Percentiles rank a stretch among this genome's conserved stretches.
These are phyloP conservation scores for Dactylella cylindrospora DNA, from an alignment of 2,329 filamentous ascomycete genomes.

Conservation along the genomic window DNA sequence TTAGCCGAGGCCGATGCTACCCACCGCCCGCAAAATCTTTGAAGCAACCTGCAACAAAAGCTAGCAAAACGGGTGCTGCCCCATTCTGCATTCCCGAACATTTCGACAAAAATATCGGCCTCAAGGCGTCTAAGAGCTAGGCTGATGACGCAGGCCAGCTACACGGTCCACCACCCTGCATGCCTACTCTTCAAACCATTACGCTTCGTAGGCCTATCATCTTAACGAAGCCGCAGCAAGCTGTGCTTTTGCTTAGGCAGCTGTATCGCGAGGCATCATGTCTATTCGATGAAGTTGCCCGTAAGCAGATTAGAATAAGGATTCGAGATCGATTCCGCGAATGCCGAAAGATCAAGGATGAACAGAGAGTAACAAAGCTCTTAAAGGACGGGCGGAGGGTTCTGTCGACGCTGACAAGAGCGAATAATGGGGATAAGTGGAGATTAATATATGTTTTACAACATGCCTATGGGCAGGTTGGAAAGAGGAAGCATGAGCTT, in stretches of 20 bases:
- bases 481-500: constrained; percentile 46
- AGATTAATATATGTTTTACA: constrained; percentile 45
- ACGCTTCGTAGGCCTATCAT: constrained; percentile 32
- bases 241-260: constrained; percentile 15
- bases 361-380: constrained; percentile 25
- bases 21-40: constrained; percentile 13
- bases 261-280: constrained; percentile 46
- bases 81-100: background rate
- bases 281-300: constrained; percentile 48
- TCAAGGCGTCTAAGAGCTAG: no score
- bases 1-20: constrained; percentile 42
- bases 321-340: constrained; percentile 45
- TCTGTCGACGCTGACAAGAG: constrained; percentile 45
- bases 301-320: constrained; percentile 40
- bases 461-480: constrained; percentile 46
- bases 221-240: constrained; percentile 34
- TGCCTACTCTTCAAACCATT: constrained; percentile 33
- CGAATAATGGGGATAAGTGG: constrained; percentile 47
- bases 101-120: background rate
- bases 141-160: no score
- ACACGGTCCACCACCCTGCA: constrained; percentile 18
- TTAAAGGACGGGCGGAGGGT: constrained; percentile 46
- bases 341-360: constrained; percentile 11
- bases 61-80: background rate
- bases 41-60: background rate